A percentile compares a stretch with the other conserved stretches of the same genome.
Conservation (phyloP, 805 yeast species). For the Zygosaccharomyces kombuchaensis region DNA sequence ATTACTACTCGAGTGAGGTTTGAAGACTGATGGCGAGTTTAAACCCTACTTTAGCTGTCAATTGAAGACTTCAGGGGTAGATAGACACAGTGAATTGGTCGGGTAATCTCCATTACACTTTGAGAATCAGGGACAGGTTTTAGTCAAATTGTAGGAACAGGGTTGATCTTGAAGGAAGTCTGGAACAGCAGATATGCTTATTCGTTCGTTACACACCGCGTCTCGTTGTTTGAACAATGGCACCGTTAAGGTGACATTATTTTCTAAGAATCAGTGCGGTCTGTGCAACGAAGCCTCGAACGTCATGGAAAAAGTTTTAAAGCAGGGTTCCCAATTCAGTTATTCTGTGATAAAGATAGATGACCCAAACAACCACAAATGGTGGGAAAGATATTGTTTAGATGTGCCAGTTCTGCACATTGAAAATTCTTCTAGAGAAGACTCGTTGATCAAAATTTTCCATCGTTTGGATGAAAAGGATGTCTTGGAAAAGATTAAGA, state of each 20-base stretch:
- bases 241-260: conserved; percentile 46
- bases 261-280: conserved; percentile 66
- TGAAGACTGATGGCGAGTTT: neutral
- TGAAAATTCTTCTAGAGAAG: conserved; percentile 42
- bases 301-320: conserved; percentile 41
- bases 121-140: neutral
- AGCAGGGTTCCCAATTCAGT: conserved; percentile 27
- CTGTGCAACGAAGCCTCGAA: conserved; percentile 62
- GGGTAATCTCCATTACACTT: neutral
- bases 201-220: conserved; percentile 9
- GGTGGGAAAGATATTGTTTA: conserved; percentile 70
- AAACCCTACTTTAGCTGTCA: neutral
- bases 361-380: conserved; percentile 51
- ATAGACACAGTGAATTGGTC: neutral
- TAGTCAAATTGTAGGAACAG: neutral
- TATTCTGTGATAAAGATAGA: conserved; percentile 53
- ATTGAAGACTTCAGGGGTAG: neutral
- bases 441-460: conserved; percentile 56
- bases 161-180: neutral
- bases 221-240: conserved; percentile 3
- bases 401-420: conserved; percentile 78
- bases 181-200: neutral
- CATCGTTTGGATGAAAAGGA: conserved; percentile 58
- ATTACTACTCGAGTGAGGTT: too few relatives aligned
- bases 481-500: conserved; percentile 46